phyloP scores from a whole-genome alignment of 805 yeast genomes.

The Teunomyces barrocoloradensis region DNA sequence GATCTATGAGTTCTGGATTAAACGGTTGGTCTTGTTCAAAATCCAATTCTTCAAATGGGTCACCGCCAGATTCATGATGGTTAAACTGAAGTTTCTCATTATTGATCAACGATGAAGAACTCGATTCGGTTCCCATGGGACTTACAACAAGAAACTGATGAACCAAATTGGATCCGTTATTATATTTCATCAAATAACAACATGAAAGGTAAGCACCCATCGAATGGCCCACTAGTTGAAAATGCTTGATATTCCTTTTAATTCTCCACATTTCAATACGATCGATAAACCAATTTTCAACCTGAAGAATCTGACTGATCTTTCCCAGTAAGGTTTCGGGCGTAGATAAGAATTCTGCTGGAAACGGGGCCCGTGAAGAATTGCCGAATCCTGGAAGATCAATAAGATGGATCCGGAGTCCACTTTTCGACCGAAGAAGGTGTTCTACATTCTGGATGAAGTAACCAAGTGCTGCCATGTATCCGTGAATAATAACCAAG shows the following conservation, averaged over 20 bases:
- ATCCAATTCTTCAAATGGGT: conserved; percentile 35
- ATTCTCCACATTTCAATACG: conserved; percentile 37
- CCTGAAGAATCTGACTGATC: conserved; percentile 29
- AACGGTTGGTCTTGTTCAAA: conserved; percentile 17
- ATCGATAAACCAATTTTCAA: conserved; percentile 43
- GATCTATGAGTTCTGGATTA: conserved; percentile 12
- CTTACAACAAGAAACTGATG: conserved; percentile 30
- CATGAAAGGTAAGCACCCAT: conserved; percentile 44
- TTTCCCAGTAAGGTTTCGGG: conserved; percentile 18
- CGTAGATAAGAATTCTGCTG: conserved; percentile 23
- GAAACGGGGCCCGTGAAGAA: conserved; percentile 40
- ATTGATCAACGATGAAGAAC: conserved; percentile 31
- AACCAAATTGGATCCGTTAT: conserved; percentile 18
- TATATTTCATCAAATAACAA: conserved; percentile 41
- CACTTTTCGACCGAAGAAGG: conserved; percentile 27
- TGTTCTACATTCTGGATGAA: conserved; percentile 37
- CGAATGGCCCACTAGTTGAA: conserved; percentile 38
- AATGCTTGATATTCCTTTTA: conserved; percentile 18
- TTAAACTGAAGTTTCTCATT: conserved; percentile 29
- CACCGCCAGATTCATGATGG: conserved; percentile 32
- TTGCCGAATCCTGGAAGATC: conserved; percentile 46
- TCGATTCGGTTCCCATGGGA: conserved; percentile 46
- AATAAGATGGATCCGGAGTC: conserved; percentile 36
- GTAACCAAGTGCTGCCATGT: conserved; percentile 45
- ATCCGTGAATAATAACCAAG: conserved; percentile 40